Evolutionary conservation across 768 basidiomycete species (phyloP).

Genomic region (Russula griseocarnosa): DNA sequence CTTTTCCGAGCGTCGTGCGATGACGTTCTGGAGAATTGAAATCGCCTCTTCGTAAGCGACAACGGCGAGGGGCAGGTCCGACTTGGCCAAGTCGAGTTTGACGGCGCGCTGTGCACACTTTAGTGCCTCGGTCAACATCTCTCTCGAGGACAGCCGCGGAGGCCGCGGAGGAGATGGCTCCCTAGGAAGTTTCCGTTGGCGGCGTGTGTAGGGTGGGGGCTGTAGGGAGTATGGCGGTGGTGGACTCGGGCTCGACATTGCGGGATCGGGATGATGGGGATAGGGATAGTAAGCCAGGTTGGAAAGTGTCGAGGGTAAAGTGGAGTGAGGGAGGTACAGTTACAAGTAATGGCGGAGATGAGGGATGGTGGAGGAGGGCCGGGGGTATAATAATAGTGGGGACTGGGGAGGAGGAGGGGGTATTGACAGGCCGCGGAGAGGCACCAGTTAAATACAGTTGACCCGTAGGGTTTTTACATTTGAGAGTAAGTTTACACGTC

Average conservation of each 20-base stretch:
- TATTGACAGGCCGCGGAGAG: neutral
- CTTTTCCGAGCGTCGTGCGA: constrained; percentile 15
- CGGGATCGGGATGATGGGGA: neutral
- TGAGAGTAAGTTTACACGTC: too few relatives aligned
- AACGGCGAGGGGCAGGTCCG: constrained; percentile 4
- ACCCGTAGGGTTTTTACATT: neutral
- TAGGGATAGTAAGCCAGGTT: neutral
- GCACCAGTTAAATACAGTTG: neutral
- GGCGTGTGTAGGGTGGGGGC: neutral
- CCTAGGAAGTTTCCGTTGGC: neutral
- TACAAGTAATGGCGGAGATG: too few relatives aligned
- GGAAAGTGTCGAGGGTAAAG: neutral
- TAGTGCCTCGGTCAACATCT: constrained; percentile 5
- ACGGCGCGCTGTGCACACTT: constrained; percentile 16
- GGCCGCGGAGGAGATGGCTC: neutral
- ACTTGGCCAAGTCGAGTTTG: neutral
- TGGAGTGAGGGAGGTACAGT: neutral
- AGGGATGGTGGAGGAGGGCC: too few relatives aligned
- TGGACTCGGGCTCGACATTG: neutral
- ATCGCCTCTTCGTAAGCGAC: constrained; percentile 25
- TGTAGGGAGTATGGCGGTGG: neutral
- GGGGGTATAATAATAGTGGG: neutral
- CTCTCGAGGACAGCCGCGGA: constrained; percentile 6
- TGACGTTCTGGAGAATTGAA: constrained; percentile 43
- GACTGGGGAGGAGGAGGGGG: neutral